Conservation (phyloP, 169 alveolate species). For the Eimeria falciformis region DNA sequence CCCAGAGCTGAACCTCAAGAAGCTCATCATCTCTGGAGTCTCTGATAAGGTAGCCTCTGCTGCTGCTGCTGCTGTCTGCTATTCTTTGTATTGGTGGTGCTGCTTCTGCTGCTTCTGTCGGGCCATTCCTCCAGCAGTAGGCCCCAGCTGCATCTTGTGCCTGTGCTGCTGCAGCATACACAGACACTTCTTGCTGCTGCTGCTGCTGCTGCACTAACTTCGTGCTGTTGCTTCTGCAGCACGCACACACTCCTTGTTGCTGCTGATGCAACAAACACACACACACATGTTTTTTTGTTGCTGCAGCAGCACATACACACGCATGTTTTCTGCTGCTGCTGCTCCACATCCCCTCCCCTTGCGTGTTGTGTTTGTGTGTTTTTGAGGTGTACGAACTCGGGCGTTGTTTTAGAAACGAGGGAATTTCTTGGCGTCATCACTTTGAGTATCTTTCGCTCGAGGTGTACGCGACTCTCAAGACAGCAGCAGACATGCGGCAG, state of each 20-base stretch:
- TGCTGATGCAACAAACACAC: too few species aligned
- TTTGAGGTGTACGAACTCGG: conserved; percentile 97
- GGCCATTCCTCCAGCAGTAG: not conserved
- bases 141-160: not conserved
- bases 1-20: conserved; percentile 97
- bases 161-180: not conserved
- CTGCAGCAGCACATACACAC: too few species aligned
- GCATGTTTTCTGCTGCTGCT: conserved; percentile 35
- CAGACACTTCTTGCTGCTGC: not conserved
- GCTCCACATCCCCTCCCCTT: not conserved
- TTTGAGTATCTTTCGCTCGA: conserved; percentile 99
- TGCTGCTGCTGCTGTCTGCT: not conserved
- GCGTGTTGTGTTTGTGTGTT: conserved; percentile 5
- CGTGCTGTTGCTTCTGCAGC: not conserved
- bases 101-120: not conserved
- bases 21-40: conserved; percentile 96
- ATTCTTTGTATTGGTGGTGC: not conserved
- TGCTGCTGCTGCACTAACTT: not conserved
- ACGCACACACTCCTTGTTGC: too few species aligned
- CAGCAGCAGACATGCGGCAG: conserved; percentile 94
- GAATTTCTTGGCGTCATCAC: conserved; percentile 96
- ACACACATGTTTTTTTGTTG: too few species aligned
- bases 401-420: conserved; percentile 98
- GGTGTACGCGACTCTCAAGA: conserved; percentile 95
- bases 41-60: conserved; percentile 79